Evolutionary conservation across 2,329 filamentous ascomycete genomes (phyloP).

Genomic region (Colletotrichum incanum): DNA sequence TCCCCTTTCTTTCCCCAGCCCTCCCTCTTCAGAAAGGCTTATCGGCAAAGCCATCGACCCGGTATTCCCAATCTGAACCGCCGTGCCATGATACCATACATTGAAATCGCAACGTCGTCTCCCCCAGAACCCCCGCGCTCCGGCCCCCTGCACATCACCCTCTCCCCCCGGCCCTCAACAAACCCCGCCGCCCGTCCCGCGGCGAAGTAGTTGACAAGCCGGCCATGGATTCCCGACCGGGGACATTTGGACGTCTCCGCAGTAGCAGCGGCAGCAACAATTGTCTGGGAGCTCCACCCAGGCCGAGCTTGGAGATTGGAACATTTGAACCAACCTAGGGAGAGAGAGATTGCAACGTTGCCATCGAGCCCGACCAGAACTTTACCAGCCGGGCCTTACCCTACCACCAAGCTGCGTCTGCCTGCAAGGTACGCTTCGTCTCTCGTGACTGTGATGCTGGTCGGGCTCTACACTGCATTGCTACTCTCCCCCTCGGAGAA

Average conservation of each 20-base stretch:
- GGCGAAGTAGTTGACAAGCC: not conserved
- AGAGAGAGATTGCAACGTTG: conserved; percentile 24
- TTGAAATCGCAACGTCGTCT: not conserved
- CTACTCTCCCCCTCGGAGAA: not conserved
- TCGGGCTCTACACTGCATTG: not conserved
- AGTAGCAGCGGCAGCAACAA: not conserved
- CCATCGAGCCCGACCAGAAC: not conserved
- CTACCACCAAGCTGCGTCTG: not conserved
- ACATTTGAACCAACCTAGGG: not conserved
- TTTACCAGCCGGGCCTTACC: not conserved
- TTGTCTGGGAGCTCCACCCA: not conserved
- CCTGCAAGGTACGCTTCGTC: not conserved
- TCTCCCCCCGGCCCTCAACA: not conserved
- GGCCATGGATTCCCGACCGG: not conserved
- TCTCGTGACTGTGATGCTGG: too few species aligned
- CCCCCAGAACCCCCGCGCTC: too few species aligned
- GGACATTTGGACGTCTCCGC: not conserved
- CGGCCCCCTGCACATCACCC: not conserved
- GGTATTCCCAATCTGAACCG: not conserved
- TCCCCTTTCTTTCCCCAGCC: not conserved
- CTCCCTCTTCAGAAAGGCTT: not conserved
- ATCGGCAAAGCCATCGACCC: too few species aligned
- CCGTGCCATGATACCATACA: not conserved
- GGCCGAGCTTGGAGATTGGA: not conserved
- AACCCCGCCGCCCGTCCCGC: not conserved